These are phyloP conservation scores for Apostasia ramifera DNA, from an alignment of 106 monocot species.

Conservation along the genomic window DNA sequence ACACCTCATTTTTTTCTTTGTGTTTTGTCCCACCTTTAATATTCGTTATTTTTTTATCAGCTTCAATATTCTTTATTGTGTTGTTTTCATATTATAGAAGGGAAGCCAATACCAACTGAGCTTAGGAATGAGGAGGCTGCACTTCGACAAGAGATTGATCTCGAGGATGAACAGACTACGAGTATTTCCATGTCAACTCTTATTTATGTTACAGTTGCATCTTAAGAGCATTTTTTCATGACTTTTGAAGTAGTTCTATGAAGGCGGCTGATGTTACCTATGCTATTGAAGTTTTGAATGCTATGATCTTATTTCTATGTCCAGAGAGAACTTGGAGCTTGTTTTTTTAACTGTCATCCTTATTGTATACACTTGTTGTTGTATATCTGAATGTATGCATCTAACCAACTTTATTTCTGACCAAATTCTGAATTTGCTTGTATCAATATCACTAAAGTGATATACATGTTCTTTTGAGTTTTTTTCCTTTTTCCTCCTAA, in stretches of 20 bases:
- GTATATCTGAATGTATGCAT: too few species aligned
- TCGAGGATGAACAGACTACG: constrained; percentile 62
- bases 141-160: constrained; percentile 60
- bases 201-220: background rate
- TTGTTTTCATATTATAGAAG: constrained; percentile 19
- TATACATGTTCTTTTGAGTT: too few species aligned
- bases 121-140: constrained; percentile 65
- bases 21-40: background rate
- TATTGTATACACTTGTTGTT: too few species aligned
- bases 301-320: too few species aligned
- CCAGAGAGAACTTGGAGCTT: too few species aligned
- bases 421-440: too few species aligned
- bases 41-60: background rate
- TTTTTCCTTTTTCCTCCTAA: too few species aligned
- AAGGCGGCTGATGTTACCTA: background rate
- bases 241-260: background rate
- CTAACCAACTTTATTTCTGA: too few species aligned
- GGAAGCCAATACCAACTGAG: constrained; percentile 83
- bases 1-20: background rate
- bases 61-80: background rate
- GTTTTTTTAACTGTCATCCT: too few species aligned
- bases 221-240: background rate
- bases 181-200: constrained; percentile 5
- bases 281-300: too few species aligned
- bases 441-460: too few species aligned